These are phyloP conservation scores for Entoloma clypeatum DNA, from an alignment of 1,284 basidiomycete genomes.

Conservation along the genomic window DNA sequence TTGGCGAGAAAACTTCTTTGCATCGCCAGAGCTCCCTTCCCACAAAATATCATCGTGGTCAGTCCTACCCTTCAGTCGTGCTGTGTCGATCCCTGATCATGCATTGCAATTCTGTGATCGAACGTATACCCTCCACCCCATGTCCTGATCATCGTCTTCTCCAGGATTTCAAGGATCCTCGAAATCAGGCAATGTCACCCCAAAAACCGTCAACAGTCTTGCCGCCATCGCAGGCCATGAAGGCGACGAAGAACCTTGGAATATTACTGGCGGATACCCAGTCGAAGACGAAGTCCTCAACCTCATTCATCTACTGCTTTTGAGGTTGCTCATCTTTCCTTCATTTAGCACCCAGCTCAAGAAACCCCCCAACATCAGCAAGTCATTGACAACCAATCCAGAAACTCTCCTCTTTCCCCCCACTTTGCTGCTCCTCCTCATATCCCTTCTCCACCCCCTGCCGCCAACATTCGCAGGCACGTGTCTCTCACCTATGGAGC, in stretches of 20 bases:
- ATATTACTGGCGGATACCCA: constrained; percentile 47
- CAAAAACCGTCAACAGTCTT: constrained; percentile 75
- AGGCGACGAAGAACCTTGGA: constrained; percentile 83
- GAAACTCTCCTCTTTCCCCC: constrained; percentile 58
- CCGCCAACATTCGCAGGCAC: constrained; percentile 67
- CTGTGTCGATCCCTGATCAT: constrained; percentile 25
- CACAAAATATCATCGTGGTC: constrained; percentile 75
- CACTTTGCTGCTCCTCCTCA: constrained; percentile 46
- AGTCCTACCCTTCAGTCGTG: constrained; percentile 22
- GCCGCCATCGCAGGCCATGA: constrained; percentile 79
- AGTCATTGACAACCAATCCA: constrained; percentile 41
- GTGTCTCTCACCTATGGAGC: constrained; percentile 73
- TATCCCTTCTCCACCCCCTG: constrained; percentile 67
- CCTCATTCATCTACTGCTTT: constrained; percentile 9
- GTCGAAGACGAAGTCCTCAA: constrained; percentile 55
- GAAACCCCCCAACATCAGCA: constrained; percentile 41
- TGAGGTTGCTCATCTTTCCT: constrained; percentile 2
- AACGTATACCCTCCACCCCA: constrained; percentile 9
- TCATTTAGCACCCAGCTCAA: constrained; percentile 30
- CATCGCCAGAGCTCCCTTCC: constrained; percentile 79
- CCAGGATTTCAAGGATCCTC: constrained; percentile 40
- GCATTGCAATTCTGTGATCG: constrained; percentile 20
- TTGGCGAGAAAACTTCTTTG: constrained; percentile 74
- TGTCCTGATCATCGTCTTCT: constrained; percentile 20
- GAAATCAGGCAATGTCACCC: constrained; percentile 59